These are phyloP conservation scores for Fusarium sp. DNA, from an alignment of 2,329 filamentous ascomycete species.

Conservation along the genomic window DNA sequence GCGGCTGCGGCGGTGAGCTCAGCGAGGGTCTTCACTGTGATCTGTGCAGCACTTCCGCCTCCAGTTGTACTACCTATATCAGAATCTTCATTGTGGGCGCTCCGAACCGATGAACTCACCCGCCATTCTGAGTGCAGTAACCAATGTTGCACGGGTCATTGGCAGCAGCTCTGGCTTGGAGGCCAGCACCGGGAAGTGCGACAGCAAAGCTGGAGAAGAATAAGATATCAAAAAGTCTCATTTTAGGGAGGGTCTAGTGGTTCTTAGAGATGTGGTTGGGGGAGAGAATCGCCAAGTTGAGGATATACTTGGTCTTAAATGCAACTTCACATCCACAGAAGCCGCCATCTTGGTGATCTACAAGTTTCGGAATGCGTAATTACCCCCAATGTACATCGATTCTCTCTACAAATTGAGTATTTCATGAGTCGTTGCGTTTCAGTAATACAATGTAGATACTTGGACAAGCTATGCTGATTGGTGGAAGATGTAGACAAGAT, in stretches of 20 bases:
- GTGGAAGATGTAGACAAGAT: not conserved
- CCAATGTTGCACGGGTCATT: constrained; percentile 29
- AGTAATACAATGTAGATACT: not conserved
- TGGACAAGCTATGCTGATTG: not conserved
- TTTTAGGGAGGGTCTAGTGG: not conserved
- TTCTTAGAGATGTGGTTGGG: too few species aligned
- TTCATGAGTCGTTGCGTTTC: not conserved
- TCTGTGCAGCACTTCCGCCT: constrained; percentile 19
- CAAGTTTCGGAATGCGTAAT: not conserved
- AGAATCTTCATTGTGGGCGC: fast-evolving
- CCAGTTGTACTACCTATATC: constrained; percentile 16
- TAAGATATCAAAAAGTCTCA: constrained; percentile 3
- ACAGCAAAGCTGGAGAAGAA: not conserved
- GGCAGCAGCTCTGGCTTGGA: constrained; percentile 18
- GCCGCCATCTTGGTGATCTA: fast-evolving
- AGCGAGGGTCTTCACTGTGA: constrained; percentile 29
- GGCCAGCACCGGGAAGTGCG: constrained; percentile 9
- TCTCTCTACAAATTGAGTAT: fast-evolving
- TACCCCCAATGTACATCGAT: not conserved
- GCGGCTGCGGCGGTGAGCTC: constrained; percentile 30
- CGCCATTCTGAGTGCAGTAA: constrained; percentile 39
- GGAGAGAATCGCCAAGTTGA: too few species aligned
- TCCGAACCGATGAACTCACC: not conserved
- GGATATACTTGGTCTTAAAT: not conserved
- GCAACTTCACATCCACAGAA: not conserved